Conservation (phyloP, 208 protist genomes). For the Crithidia thermophila region DNA sequence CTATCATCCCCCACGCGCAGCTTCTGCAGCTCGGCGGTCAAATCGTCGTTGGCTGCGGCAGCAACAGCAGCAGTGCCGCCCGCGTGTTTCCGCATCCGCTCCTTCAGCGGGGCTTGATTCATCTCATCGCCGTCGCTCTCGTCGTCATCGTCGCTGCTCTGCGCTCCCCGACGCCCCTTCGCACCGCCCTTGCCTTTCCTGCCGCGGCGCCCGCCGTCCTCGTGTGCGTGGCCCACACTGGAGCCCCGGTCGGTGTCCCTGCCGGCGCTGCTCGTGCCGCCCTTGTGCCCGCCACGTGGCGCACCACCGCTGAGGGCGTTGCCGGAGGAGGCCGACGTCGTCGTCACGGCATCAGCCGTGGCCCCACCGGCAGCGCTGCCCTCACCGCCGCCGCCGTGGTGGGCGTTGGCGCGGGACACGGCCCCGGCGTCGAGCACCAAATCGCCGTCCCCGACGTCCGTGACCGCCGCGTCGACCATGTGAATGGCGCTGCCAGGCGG, state of each 20-base stretch:
- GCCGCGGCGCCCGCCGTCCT: background rate
- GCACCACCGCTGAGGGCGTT: background rate
- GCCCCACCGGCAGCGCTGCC: too few relatives aligned
- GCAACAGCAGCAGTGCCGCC: background rate
- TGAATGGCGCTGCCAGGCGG: slow-evolving; percentile 65
- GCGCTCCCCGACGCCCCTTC: background rate
- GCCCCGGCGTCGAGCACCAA: slow-evolving; percentile 20
- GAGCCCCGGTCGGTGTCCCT: slow-evolving; percentile 6
- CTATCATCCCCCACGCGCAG: slow-evolving; percentile 30
- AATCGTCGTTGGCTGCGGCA: slow-evolving; percentile 1
- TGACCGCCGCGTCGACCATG: slow-evolving; percentile 80
- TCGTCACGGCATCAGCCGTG: background rate
- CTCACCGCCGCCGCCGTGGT: background rate
- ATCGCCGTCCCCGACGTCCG: slow-evolving; percentile 41
- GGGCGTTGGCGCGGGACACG: slow-evolving; percentile 27
- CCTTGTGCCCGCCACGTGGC: background rate
- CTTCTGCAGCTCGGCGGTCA: slow-evolving; percentile 29
- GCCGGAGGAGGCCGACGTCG: background rate
- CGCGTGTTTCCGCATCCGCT: background rate
- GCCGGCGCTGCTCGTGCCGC: slow-evolving; percentile 1
- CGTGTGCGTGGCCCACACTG: slow-evolving; percentile 14
- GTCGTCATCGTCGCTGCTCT: slow-evolving; percentile 16
- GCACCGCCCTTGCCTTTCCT: background rate
- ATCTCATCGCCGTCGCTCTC: background rate
- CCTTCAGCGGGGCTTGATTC: slow-evolving; percentile 5